Percentiles rank a stretch among this genome's conserved stretches.
phyloP scores from a whole-genome alignment of 208 protist genomes.

The Crithidia fasciculata region DNA sequence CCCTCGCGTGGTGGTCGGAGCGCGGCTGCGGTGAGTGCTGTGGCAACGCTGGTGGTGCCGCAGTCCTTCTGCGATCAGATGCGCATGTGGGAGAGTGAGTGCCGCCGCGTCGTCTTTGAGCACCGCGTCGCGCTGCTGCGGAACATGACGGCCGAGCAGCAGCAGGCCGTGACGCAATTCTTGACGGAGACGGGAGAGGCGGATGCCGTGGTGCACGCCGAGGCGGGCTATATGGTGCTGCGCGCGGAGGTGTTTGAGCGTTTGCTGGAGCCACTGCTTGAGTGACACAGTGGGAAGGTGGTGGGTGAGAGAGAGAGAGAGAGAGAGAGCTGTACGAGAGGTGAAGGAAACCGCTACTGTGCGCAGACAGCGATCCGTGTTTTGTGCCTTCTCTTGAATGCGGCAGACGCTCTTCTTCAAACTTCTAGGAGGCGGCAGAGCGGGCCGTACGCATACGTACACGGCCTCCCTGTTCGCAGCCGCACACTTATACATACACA shows the following conservation, averaged over 20 bases:
- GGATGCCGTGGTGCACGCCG: conserved; percentile 67
- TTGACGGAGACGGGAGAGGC: conserved; percentile 58
- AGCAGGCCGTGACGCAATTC: conserved; percentile 44
- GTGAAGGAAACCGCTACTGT: no score
- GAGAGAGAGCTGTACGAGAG: no score
- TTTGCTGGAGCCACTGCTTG: conserved; percentile 49
- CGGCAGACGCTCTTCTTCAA: no score
- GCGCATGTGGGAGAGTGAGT: conserved; percentile 89
- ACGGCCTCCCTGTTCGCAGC: no score
- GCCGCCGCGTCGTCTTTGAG: conserved; percentile 78
- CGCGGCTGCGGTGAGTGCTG: conserved; percentile 12
- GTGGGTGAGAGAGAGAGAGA: background rate
- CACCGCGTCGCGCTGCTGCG: conserved; percentile 72
- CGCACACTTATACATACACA: no score
- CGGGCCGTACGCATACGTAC: no score
- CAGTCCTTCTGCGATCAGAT: conserved; percentile 91
- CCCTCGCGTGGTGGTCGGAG: background rate
- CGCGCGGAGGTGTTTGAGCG: conserved; percentile 73
- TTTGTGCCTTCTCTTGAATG: no score
- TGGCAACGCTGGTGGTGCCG: conserved; percentile 56
- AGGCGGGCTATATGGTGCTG: conserved; percentile 71
- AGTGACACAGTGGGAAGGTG: background rate
- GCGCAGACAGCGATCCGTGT: no score
- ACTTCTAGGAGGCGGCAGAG: no score
- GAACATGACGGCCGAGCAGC: conserved; percentile 65